A percentile compares a stretch with the other conserved stretches of the same genome.
Evolutionary conservation across 2,329 filamentous ascomycete species (phyloP).

Genomic region (Exophiala calicioides): DNA sequence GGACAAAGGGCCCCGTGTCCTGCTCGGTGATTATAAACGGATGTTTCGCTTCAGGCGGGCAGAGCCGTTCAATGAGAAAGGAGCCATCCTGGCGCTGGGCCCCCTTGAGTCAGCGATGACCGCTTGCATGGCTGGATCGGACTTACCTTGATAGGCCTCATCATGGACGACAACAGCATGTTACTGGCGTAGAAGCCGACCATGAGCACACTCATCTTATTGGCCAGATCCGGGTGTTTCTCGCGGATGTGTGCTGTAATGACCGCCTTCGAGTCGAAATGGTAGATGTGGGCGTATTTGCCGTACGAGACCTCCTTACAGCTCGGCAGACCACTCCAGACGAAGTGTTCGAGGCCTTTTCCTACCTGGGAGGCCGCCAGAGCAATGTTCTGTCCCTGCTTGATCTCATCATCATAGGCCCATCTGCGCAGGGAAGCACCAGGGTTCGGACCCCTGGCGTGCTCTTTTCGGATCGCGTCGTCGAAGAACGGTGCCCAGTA

Average conservation of each 20-base stretch:
- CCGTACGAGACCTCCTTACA: not conserved
- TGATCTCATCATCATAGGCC: not conserved
- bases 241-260: not conserved
- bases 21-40: not conserved
- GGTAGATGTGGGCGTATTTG: not conserved
- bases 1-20: not conserved
- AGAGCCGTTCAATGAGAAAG: slow-evolving; percentile 1
- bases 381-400: not conserved
- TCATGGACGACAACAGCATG: not conserved
- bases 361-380: not conserved
- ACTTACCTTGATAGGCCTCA: not conserved
- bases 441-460: not conserved
- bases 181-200: not conserved
- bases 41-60: not conserved
- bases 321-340: not conserved
- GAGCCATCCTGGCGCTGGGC: not conserved
- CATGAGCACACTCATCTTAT: not conserved
- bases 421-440: not conserved
- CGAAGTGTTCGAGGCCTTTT: not conserved
- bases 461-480: not conserved
- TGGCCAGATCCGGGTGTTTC: not conserved
- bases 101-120: not conserved
- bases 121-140: not conserved
- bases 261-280: not conserved
- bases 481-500: not conserved